These are phyloP conservation scores for Amanita polypyramis DNA, from an alignment of 768 basidiomycete genomes.

Conservation along the genomic window DNA sequence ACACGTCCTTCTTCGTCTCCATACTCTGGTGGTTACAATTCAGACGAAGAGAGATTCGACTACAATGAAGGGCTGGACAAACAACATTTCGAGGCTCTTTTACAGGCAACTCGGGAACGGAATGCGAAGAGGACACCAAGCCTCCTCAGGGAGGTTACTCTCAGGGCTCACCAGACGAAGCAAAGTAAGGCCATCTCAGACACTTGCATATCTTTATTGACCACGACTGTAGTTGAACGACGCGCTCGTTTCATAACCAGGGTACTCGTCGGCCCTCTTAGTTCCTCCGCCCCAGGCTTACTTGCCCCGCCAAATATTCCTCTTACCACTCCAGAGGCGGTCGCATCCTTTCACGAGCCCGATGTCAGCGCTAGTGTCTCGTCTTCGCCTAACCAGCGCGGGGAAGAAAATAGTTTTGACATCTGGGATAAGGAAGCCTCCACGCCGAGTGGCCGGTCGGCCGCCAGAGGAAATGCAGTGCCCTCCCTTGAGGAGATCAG, in stretches of 20 bases:
- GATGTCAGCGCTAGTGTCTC: constrained; percentile 30
- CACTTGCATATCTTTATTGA: not conserved
- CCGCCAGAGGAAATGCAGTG: not conserved
- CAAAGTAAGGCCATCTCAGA: constrained; percentile 37
- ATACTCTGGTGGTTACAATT: constrained; percentile 27
- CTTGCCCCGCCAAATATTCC: constrained; percentile 60
- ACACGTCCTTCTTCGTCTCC: constrained; percentile 35
- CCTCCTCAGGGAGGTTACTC: constrained; percentile 64
- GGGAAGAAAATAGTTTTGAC: not conserved
- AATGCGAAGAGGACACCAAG: constrained; percentile 38
- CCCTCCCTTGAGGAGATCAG: constrained; percentile 6
- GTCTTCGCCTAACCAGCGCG: constrained; percentile 20
- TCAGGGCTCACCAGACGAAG: constrained; percentile 64
- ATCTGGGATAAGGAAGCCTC: not conserved
- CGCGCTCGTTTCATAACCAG: constrained; percentile 70
- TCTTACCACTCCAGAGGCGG: constrained; percentile 43
- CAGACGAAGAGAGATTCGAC: constrained; percentile 9
- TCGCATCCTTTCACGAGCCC: not conserved
- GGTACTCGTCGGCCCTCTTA: constrained; percentile 45
- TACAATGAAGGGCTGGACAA: constrained; percentile 41
- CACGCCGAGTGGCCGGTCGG: not conserved
- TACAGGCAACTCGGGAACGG: constrained; percentile 51
- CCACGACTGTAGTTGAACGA: constrained; percentile 42
- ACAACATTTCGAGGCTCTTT: constrained; percentile 52
- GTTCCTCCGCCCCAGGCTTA: constrained; percentile 40